Evolutionary conservation across 441 rosid genomes (phyloP).

Genomic region (Jatropha multifida): DNA sequence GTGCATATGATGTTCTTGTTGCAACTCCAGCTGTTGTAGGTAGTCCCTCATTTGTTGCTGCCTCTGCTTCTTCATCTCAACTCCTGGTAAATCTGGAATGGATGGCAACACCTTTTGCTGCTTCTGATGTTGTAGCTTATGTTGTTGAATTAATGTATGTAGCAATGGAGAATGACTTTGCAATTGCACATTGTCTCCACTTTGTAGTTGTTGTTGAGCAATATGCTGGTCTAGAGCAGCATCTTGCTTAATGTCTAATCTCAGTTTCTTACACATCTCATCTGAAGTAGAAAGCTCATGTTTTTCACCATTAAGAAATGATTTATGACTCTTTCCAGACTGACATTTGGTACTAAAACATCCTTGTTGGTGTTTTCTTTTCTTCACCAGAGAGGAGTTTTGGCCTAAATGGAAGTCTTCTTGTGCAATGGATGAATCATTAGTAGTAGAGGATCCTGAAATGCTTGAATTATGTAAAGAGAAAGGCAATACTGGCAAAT

Average conservation of each 20-base stretch:
- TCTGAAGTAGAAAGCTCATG: conserved; percentile 45
- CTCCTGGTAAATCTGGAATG: conserved; percentile 58
- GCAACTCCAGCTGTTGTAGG: conserved; percentile 68
- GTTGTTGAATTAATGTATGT: conserved; percentile 59
- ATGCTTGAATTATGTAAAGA: conserved; percentile 66
- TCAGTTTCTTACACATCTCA: conserved; percentile 55
- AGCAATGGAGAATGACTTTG: conserved; percentile 58
- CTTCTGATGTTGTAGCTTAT: conserved; percentile 41
- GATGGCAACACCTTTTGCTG: conserved; percentile 63
- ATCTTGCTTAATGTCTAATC: conserved; percentile 67
- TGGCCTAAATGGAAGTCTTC: conserved; percentile 52
- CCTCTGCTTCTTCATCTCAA: conserved; percentile 57
- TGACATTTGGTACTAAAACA: conserved; percentile 51
- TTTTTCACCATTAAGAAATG: conserved; percentile 18
- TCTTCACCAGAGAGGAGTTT: conserved; percentile 39
- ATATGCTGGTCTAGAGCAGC: conserved; percentile 65
- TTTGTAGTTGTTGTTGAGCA: conserved; percentile 62
- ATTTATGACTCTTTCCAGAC: conserved; percentile 42
- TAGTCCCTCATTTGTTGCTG: conserved; percentile 55
- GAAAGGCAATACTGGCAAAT: conserved; percentile 63
- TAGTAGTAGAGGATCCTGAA: conserved; percentile 65
- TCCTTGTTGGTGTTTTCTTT: conserved; percentile 44
- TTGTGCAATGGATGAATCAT: conserved; percentile 63
- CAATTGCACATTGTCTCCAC: conserved; percentile 60
- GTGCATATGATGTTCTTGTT: conserved; percentile 38